A percentile compares a stretch with the other conserved stretches of the same genome.
Conservation (phyloP, 2,329 filamentous ascomycete genomes). For the Trichophyton verrucosum region DNA sequence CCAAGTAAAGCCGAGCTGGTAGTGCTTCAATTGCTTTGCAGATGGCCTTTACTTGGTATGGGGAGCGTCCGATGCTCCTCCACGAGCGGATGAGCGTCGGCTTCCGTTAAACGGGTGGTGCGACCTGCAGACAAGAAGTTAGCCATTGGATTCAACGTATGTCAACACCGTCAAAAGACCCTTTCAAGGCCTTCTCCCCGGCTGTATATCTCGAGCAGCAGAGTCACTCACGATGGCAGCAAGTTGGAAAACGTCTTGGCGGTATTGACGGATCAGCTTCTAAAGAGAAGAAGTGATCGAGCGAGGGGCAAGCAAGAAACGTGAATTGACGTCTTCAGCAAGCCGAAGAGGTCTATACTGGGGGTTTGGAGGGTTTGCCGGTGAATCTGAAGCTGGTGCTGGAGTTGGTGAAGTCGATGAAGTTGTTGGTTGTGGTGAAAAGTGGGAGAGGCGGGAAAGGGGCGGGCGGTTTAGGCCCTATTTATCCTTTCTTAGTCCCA, state of each 20-base stretch:
- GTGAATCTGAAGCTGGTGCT: not conserved
- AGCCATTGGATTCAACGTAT: conserved; percentile 4
- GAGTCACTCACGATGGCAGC: conserved; percentile 70
- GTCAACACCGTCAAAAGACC: not conserved
- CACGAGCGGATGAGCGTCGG: conserved; percentile 83
- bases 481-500: conserved; percentile 6
- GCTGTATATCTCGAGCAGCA: conserved; percentile 2
- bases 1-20: conserved; percentile 7
- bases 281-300: conserved; percentile 15
- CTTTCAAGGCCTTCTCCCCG: not conserved
- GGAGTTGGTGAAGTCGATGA: not conserved
- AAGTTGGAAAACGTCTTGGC: conserved; percentile 98
- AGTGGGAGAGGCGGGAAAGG: conserved; percentile 5
- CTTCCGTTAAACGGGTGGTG: conserved; percentile 94
- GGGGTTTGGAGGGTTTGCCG: not conserved
- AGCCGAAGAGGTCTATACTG: not conserved
- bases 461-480: not conserved
- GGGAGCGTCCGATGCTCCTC: conserved; percentile 57
- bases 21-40: conserved; percentile 4
- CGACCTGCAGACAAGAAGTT: conserved; percentile 45
- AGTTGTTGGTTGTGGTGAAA: not conserved
- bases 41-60: conserved; percentile 32
- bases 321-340: conserved; percentile 5
- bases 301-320: conserved; percentile 5
- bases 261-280: conserved; percentile 49